Evolutionary conservation across 768 basidiomycete genomes (phyloP).

Genomic region (Paxillus rubicundulus): DNA sequence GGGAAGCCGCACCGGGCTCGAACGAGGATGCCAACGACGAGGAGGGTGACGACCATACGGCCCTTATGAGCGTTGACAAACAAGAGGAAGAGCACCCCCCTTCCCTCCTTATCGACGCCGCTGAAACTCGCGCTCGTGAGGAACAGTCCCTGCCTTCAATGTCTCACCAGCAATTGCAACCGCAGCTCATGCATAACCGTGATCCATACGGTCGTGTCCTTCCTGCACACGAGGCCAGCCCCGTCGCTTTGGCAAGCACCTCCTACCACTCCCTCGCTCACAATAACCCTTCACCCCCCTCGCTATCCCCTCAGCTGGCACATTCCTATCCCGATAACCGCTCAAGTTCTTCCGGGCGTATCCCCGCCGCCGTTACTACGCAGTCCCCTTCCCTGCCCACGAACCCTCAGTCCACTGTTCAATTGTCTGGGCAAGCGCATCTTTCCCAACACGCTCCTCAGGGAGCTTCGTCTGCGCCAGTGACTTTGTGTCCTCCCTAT

Average conservation of each 20-base stretch:
- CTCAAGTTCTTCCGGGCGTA: slow-evolving; percentile 11
- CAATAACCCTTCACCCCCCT: slow-evolving; percentile 22
- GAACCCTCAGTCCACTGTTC: slow-evolving; percentile 17
- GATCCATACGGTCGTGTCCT: slow-evolving; percentile 12
- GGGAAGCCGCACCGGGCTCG: slow-evolving; percentile 32
- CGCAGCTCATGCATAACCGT: slow-evolving; percentile 16
- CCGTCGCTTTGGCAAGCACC: slow-evolving; percentile 10
- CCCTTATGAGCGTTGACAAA: slow-evolving; percentile 9
- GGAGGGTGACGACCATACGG: slow-evolving; percentile 19
- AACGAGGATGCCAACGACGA: slow-evolving; percentile 48
- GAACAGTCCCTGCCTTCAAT: slow-evolving; percentile 7
- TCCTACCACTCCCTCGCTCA: slow-evolving; percentile 21
- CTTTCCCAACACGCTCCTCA: slow-evolving; percentile 29
- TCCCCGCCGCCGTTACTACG: slow-evolving; percentile 16
- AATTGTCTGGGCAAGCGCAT: slow-evolving; percentile 14
- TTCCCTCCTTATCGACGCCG: slow-evolving; percentile 18
- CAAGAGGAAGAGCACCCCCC: slow-evolving; percentile 21
- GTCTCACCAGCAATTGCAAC: slow-evolving; percentile 10
- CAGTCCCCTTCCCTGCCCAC: slow-evolving; percentile 25
- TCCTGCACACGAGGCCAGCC: slow-evolving; percentile 12
- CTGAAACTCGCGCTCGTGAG: slow-evolving; percentile 10
- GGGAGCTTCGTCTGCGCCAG: slow-evolving; percentile 35
- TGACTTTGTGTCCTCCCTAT: slow-evolving; percentile 60
- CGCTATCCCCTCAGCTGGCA: slow-evolving; percentile 17
- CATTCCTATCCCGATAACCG: slow-evolving; percentile 20